A percentile compares a stretch with the other conserved stretches of the same genome.
phyloP scores from a whole-genome alignment of 805 yeast species.

The Hanseniaspora thailandica region DNA sequence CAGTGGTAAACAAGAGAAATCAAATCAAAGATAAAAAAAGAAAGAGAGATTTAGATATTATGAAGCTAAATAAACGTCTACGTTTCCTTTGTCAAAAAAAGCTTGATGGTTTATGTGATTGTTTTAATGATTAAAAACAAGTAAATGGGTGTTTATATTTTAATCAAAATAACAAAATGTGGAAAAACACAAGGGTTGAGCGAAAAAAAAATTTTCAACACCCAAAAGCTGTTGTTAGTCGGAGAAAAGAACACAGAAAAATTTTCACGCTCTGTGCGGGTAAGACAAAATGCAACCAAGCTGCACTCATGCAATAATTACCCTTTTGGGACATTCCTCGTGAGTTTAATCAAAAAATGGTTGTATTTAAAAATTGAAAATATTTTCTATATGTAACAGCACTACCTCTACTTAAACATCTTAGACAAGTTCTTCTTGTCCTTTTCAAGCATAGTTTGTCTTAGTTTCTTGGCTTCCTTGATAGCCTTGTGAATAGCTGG shows the following conservation, averaged over 20 bases:
- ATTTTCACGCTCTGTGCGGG: not conserved
- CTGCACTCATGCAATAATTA: not conserved
- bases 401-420: conserved; percentile 39
- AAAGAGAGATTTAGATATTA: not conserved
- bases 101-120: not conserved
- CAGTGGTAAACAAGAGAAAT: not conserved
- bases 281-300: not conserved
- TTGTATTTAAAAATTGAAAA: too few species aligned
- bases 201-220: conserved; percentile 4
- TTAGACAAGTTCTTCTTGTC: conserved; percentile 66
- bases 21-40: not conserved
- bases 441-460: conserved; percentile 47
- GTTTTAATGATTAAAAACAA: not conserved
- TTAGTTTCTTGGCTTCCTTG: conserved; percentile 41
- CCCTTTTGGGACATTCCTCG: not conserved
- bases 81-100: not conserved
- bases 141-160: not conserved
- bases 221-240: not conserved
- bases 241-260: not conserved
- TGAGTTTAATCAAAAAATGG: not conserved
- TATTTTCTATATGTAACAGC: too few species aligned
- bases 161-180: not conserved
- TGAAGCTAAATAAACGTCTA: not conserved
- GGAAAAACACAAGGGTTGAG: not conserved
- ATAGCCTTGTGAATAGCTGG: conserved; percentile 58